Conservation (phyloP, 2,329 filamentous ascomycete genomes). For the Allantophomopsis lycopodina region DNA sequence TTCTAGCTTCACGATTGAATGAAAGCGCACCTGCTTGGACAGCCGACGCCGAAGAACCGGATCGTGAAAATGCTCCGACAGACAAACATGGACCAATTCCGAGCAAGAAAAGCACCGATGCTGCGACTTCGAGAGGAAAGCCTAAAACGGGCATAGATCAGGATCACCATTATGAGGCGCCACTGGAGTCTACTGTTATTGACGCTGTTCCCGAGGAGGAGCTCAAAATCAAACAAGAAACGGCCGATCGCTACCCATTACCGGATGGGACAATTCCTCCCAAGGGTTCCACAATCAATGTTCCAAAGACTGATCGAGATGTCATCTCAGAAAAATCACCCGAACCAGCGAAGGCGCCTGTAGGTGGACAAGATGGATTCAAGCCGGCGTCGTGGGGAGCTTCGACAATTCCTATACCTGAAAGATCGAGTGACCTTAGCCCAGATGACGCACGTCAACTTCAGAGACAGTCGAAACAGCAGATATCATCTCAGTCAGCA, state of each 20-base stretch:
- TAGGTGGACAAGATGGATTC: conserved; percentile 16
- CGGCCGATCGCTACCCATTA: conserved; percentile 25
- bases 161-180: conserved; percentile 33
- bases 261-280: conserved; percentile 36
- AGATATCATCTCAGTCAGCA: conserved; percentile 35
- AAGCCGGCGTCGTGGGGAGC: conserved; percentile 21
- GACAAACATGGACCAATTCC: conserved; percentile 11
- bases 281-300: conserved; percentile 10
- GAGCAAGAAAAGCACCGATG: conserved; percentile 16
- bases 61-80: conserved; percentile 3
- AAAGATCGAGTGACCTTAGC: conserved; percentile 13
- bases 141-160: conserved; percentile 26
- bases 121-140: conserved; percentile 6
- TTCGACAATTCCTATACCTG: conserved; percentile 25
- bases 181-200: conserved; percentile 23
- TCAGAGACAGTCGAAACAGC: conserved; percentile 32
- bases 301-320: conserved; percentile 17
- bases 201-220: conserved; percentile 22
- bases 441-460: conserved; percentile 27
- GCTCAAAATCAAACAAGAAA: conserved; percentile 29
- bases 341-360: conserved; percentile 20
- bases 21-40: conserved; percentile 23
- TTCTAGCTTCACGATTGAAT: conserved; percentile 41
- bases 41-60: conserved; percentile 7
- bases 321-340: conserved; percentile 17